Conservation (phyloP, 2,329 filamentous ascomycete species). For the Pyrenochaeta sp. region DNA sequence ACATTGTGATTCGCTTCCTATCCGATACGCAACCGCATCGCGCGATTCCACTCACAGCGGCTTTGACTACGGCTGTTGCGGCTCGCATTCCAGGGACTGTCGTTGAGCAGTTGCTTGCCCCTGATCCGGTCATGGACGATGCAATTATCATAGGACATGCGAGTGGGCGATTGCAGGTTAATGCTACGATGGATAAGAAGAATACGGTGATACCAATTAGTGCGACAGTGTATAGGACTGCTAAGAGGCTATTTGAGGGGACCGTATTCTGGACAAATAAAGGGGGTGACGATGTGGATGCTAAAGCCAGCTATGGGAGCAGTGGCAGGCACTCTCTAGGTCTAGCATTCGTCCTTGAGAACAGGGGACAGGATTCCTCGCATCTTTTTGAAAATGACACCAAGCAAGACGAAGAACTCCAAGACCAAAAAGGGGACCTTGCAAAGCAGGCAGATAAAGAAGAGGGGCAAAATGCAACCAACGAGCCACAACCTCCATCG, state of each 20-base stretch:
- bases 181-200: conserved; percentile 40
- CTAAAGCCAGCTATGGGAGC: conserved; percentile 6
- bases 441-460: not conserved
- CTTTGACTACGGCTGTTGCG: conserved; percentile 54
- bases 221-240: conserved; percentile 49
- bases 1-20: conserved; percentile 55
- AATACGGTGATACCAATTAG: conserved; percentile 32
- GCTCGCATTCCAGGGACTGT: conserved; percentile 48
- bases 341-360: conserved; percentile 26
- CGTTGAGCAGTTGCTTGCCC: conserved; percentile 42
- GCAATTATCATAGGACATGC: conserved; percentile 52
- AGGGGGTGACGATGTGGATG: not conserved
- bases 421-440: not conserved
- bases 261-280: conserved; percentile 34
- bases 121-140: conserved; percentile 34
- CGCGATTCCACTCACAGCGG: conserved; percentile 54
- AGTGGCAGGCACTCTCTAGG: conserved; percentile 31
- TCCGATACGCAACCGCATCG: conserved; percentile 56
- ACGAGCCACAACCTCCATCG: not conserved
- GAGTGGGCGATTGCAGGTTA: conserved; percentile 49
- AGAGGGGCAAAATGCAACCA: not conserved
- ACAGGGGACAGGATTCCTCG: conserved; percentile 18
- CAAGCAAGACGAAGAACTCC: conserved; percentile 3
- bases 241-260: conserved; percentile 49
- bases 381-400: conserved; percentile 14